Percentiles rank a stretch among this genome's conserved stretches.
Evolutionary conservation across 106 monocot species (phyloP).

Genomic region (Platanthera guangdongensis): DNA sequence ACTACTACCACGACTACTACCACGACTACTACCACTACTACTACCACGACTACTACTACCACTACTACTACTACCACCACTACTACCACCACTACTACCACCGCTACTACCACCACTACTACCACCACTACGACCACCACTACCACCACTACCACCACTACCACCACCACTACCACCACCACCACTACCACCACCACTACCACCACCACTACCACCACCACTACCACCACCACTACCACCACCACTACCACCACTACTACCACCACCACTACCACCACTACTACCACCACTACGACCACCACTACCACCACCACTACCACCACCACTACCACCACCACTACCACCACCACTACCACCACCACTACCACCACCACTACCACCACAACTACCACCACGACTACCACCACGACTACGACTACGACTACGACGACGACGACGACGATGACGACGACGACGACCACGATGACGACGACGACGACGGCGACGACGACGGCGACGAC

Average conservation of each 20-base stretch:
- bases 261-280: neutral
- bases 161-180: neutral
- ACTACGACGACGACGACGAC: neutral
- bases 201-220: neutral
- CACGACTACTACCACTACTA: no score
- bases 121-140: neutral
- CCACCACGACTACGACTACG: neutral
- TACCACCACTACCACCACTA: neutral
- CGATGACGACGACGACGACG: no score
- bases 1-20: neutral
- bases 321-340: no score
- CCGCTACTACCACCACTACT: neutral
- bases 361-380: neutral
- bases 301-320: no score
- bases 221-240: neutral
- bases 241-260: neutral
- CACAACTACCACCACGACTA: neutral
- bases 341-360: no score
- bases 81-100: neutral
- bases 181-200: neutral
- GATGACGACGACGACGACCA: no score
- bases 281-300: neutral
- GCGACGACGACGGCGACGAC: no score
- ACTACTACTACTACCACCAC: neutral
- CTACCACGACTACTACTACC: no score